These are phyloP conservation scores for Porcisia deanei DNA, from an alignment of 208 protist species.

Conservation along the genomic window DNA sequence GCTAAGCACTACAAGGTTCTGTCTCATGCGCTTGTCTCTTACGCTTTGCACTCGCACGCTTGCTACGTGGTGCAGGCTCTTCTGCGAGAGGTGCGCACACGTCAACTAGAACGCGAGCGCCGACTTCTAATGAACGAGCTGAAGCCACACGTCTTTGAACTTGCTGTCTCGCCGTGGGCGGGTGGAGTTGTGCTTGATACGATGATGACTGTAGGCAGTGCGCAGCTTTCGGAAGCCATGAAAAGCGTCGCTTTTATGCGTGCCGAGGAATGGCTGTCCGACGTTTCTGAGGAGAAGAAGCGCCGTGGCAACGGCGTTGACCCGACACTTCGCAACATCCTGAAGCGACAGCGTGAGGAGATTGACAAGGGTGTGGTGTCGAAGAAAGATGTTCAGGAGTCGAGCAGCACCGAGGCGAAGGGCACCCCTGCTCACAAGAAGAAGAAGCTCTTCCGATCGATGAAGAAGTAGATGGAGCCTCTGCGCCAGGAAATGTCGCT, in stretches of 20 bases:
- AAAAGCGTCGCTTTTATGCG: conserved; percentile 83
- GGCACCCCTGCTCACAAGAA: conserved; percentile 37
- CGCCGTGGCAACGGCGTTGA: conserved; percentile 59
- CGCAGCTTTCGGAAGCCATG: conserved; percentile 72
- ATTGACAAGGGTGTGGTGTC: conserved; percentile 32
- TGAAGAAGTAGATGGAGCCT: conserved; percentile 56
- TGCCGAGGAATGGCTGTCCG: conserved; percentile 82
- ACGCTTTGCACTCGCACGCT: conserved; percentile 76
- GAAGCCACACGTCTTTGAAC: conserved; percentile 86
- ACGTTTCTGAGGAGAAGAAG: conserved; percentile 50
- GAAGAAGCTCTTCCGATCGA: conserved; percentile 67
- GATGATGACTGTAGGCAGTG: conserved; percentile 70
- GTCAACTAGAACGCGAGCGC: conserved; percentile 62
- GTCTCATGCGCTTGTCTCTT: conserved; percentile 70
- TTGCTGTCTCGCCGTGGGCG: conserved; percentile 85
- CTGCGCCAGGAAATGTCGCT: too few species aligned
- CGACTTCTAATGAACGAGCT: conserved; percentile 81
- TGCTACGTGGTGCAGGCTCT: conserved; percentile 86
- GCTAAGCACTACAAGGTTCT: conserved; percentile 61
- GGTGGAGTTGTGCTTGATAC: conserved; percentile 86
- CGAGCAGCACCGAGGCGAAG: conserved; percentile 1
- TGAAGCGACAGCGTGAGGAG: conserved; percentile 73
- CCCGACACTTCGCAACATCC: conserved; percentile 66
- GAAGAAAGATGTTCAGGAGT: conserved; percentile 7
- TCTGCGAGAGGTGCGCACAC: conserved; percentile 64